Evolutionary conservation across 1,284 basidiomycete species (phyloP).

Genomic region (Phlebopus sp.): DNA sequence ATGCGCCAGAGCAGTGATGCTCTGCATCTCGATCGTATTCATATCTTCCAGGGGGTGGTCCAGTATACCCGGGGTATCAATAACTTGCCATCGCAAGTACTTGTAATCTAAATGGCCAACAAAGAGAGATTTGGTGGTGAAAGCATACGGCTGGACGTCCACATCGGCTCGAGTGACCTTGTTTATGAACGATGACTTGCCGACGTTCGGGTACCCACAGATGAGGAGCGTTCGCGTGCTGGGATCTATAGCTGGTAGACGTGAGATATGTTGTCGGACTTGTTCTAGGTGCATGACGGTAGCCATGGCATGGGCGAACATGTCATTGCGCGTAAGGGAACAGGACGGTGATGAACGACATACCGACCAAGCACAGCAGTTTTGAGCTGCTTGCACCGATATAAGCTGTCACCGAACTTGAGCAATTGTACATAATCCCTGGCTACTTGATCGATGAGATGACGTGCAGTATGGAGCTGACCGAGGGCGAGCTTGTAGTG

Average conservation of each 20-base stretch:
- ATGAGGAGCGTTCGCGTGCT: slow-evolving; percentile 95
- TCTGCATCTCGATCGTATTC: slow-evolving; percentile 99
- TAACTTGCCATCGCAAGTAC: slow-evolving; percentile 96
- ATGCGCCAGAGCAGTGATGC: slow-evolving; percentile 93
- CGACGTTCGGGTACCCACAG: slow-evolving; percentile 97
- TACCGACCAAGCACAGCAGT: slow-evolving; percentile 90
- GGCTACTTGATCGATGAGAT: slow-evolving; percentile 92
- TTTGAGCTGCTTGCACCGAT: slow-evolving; percentile 96
- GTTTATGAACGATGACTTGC: slow-evolving; percentile 97
- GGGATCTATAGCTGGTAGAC: slow-evolving; percentile 93
- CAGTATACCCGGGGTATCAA: slow-evolving; percentile 91
- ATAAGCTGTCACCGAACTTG: slow-evolving; percentile 95
- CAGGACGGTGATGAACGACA: slow-evolving; percentile 26
- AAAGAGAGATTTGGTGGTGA: slow-evolving; percentile 96
- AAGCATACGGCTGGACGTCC: slow-evolving; percentile 96
- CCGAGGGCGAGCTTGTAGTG: slow-evolving; percentile 97
- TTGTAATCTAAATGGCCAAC: slow-evolving; percentile 97
- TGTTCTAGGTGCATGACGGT: slow-evolving; percentile 98
- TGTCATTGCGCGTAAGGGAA: slow-evolving; percentile 3
- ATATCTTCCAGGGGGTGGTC: slow-evolving; percentile 96
- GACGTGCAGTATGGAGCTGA: slow-evolving; percentile 88
- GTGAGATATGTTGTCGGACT: slow-evolving; percentile 95
- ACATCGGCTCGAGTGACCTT: slow-evolving; percentile 97
- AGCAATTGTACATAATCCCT: slow-evolving; percentile 94
- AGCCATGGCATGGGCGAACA: slow-evolving; percentile 60